phyloP scores from a whole-genome alignment of 768 basidiomycete genomes.

The Kwoniella mangroviensis region DNA sequence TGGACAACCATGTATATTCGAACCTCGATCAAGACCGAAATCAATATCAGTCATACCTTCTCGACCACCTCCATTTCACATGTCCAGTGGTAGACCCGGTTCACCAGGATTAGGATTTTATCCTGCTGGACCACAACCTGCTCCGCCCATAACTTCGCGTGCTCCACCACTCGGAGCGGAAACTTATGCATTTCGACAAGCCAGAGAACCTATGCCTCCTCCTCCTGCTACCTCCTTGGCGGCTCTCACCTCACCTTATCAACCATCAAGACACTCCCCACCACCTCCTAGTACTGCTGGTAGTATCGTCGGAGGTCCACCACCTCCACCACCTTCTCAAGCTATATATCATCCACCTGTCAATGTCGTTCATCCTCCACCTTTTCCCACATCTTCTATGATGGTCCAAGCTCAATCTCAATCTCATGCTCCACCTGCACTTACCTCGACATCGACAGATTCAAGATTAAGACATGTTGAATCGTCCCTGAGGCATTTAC shows the following conservation, averaged over 20 bases:
- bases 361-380: conserved; percentile 23
- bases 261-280: conserved; percentile 26
- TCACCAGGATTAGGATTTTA: conserved; percentile 41
- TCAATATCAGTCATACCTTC: conserved; percentile 49
- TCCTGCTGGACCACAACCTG: conserved; percentile 45
- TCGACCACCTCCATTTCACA: conserved; percentile 43
- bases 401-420: neutral
- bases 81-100: conserved; percentile 32
- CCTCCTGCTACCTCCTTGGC: conserved; percentile 40
- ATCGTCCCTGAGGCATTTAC: conserved; percentile 24
- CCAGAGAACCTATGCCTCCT: conserved; percentile 51
- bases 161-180: conserved; percentile 21
- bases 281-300: conserved; percentile 14
- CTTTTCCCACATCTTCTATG: conserved; percentile 7
- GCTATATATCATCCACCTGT: conserved; percentile 24
- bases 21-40: conserved; percentile 50
- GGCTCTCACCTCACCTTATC: conserved; percentile 31
- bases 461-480: conserved; percentile 37
- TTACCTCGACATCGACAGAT: conserved; percentile 12
- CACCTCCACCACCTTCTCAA: conserved; percentile 15
- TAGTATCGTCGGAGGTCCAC: conserved; percentile 7
- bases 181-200: conserved; percentile 36
- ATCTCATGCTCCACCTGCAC: conserved; percentile 1
- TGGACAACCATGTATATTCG: conserved; percentile 46
- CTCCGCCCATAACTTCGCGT: conserved; percentile 44